A percentile compares a stretch with the other conserved stretches of the same genome.
Conservation (phyloP, 2,329 filamentous ascomycete genomes). For the Fusarium clavum region DNA sequence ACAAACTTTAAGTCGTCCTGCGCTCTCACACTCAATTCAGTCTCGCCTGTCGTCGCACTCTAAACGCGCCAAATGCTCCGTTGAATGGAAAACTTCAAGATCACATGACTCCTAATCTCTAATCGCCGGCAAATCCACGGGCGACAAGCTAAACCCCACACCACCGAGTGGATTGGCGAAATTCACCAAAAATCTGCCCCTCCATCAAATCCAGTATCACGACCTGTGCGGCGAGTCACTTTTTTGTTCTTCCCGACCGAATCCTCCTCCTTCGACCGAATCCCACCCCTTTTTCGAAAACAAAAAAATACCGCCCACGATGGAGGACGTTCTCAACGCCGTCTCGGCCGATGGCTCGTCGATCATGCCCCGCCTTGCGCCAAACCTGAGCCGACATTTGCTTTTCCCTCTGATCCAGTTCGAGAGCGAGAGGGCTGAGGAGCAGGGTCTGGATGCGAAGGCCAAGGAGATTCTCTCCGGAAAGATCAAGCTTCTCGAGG, state of each 20-base stretch:
- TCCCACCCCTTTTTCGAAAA: constrained; percentile 10
- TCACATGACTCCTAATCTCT: constrained; percentile 53
- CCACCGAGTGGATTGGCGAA: constrained; percentile 54
- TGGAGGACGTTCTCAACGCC: constrained; percentile 61
- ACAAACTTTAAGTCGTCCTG: constrained; percentile 9
- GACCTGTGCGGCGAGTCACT: constrained; percentile 47
- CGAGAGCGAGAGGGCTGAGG: constrained; percentile 82
- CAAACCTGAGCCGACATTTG: constrained; percentile 93
- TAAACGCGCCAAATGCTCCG: constrained; percentile 33
- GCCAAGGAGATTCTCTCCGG: constrained; percentile 80
- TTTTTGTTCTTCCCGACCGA: constrained; percentile 29
- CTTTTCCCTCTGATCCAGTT: constrained; percentile 98
- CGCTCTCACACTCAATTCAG: constrained; percentile 7
- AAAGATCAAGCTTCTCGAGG: constrained; percentile 93
- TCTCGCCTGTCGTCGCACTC: constrained; percentile 25
- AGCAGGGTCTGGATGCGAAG: constrained; percentile 70
- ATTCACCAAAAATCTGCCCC: constrained; percentile 58
- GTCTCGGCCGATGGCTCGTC: constrained; percentile 76
- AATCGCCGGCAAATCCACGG: constrained; percentile 52
- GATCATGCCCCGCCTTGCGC: constrained; percentile 88
- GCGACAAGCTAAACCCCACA: constrained; percentile 49
- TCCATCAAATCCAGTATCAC: constrained; percentile 50
- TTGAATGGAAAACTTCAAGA: constrained; percentile 48
- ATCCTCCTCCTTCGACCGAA: constrained; percentile 20
- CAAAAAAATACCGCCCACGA: constrained; percentile 43